Evolutionary conservation across 768 basidiomycete species (phyloP), one percentile per base, ranked within the genome.

Genomic region (Rhodotorula sphaerocarpa): DNA sequence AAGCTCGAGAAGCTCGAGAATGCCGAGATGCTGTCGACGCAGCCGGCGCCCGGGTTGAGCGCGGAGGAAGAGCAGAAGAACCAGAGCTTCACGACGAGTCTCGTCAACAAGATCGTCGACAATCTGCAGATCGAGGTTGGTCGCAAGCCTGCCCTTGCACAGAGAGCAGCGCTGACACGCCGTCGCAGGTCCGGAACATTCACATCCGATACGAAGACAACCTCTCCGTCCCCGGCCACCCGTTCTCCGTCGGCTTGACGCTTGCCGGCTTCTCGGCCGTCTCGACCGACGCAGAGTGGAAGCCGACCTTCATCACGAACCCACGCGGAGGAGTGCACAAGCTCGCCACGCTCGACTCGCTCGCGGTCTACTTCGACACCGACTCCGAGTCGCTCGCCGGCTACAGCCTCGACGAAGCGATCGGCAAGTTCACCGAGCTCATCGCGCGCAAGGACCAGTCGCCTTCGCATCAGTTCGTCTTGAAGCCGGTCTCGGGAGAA

Each of bases 151-250:
- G n/a, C 21, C 5, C n/a, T 25, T 5, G 7, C 23, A 7, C 12
- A 7, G 47, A 3, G 25, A 9, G 10, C 23, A 10, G 5, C 14
- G 21, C 39, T 27, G 27, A 30, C 33, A 31, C 14, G 20, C 30
- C 20, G 28, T 0, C 9, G 21, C 58, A 71, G 63, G 56, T 73
- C 54, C 58, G 62, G 76, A 93, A 95, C 70, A 89, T 99, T 47
- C 95, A 99, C 74, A 77, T 97, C 50, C 86, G 95, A 55, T 99
- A 96, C 71, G 95, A 99, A 76, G 95, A 99, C 77, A 86, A 85
- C 53, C 75, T 90, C 70, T 95, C 90, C 70, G 90, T 91, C 31
- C 92, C 92, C 34, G 89, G 96, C 87, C 92, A 95, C 75, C 92
- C 92, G 23, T 97, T 99, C 73, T 86, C 92, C 11, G 86, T 85